Conservation (phyloP, 805 yeast species). For the Nakazawaea ishiwadae region DNA sequence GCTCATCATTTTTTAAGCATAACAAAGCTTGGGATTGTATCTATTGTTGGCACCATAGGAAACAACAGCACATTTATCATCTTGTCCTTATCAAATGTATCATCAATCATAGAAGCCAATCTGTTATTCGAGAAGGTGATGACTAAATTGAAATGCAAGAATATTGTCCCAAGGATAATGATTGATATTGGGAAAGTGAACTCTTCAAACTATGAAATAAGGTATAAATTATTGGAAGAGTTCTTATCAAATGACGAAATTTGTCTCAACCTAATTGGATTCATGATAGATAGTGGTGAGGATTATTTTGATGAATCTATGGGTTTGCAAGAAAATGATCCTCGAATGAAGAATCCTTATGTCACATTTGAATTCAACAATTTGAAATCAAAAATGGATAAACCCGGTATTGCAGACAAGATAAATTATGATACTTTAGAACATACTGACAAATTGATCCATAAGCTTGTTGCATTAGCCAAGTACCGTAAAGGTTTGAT, state of each 20-base stretch:
- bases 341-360: slow-evolving; percentile 14
- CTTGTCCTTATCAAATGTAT: slow-evolving; percentile 22
- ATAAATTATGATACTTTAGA: slow-evolving; percentile 11
- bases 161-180: slow-evolving; percentile 14
- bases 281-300: slow-evolving; percentile 37
- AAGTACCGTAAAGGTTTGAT: slow-evolving; percentile 1
- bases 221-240: slow-evolving; percentile 14
- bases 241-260: slow-evolving; percentile 16
- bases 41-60: slow-evolving; percentile 45
- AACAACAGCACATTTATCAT: slow-evolving; percentile 45
- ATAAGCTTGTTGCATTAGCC: slow-evolving; percentile 4
- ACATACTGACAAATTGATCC: slow-evolving; percentile 8
- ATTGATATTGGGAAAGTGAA: slow-evolving; percentile 26
- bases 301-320: slow-evolving; percentile 21
- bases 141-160: slow-evolving; percentile 15
- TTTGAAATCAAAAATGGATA: slow-evolving; percentile 21
- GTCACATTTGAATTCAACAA: slow-evolving; percentile 17
- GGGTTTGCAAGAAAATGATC: slow-evolving; percentile 15
- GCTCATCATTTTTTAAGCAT: slow-evolving; percentile 45
- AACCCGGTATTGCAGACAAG: slow-evolving; percentile 19
- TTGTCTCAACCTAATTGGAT: slow-evolving; percentile 27
- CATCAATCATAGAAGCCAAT: slow-evolving; percentile 3
- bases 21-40: slow-evolving; percentile 42
- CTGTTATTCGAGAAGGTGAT: slow-evolving; percentile 8
- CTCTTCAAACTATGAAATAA: slow-evolving; percentile 14